Base-by-base conservation (phyloP, 1,284 basidiomycete species). In the Golubevia pallescens region DNA sequence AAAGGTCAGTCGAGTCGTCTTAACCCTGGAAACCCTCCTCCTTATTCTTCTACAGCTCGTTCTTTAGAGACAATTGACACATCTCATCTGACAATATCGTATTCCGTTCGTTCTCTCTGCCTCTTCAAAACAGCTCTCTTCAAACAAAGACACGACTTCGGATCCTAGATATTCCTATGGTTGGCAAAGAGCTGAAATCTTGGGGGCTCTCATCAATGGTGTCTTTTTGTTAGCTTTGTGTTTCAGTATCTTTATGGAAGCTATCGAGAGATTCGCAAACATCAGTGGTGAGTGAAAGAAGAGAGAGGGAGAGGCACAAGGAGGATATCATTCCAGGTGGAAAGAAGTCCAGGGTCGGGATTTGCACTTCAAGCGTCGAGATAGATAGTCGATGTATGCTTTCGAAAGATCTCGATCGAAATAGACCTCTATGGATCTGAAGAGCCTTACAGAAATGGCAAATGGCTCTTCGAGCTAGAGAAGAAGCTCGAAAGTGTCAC, bases 141-240 rank as follows among this genome's bases (percentile, higher is more conserved):
- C 54, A 56, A 56, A 13, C 5, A 6, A 5, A 13, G 20, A 21
- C 20, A 21, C 20, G 6, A n/a, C n/a, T n/a, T n/a, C n/a, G n/a
- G 7, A 66, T 63, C 55, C 62, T 59, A 52, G 34, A 42, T 95
- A 94, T 86, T 93, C 93, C 1, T 97, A 96, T 81, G 94, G 94
- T 20, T 98, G 95, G 95, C 96, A 99, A 87, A 90, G 97, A 65
- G 97, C 97, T n/a, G 97, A 99, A 85, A 97, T 99, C 69, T 90
- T 99, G 6, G 82, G 82, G 10, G 81, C 86, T 0, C 89, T 99
- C 57, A 88, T 98, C 80, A 99, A 99, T 80, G 96, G 97, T 60
- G 95, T 98, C 63, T 98, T 98, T 88, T 90, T 99, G 2, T 88
- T 94, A 58, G 96, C 97, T 0, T 90, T 99, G 0, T 99, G 96